These are phyloP conservation scores for Candida khao-thaluensis DNA, from an alignment of 805 yeast genomes.

Conservation along the genomic window DNA sequence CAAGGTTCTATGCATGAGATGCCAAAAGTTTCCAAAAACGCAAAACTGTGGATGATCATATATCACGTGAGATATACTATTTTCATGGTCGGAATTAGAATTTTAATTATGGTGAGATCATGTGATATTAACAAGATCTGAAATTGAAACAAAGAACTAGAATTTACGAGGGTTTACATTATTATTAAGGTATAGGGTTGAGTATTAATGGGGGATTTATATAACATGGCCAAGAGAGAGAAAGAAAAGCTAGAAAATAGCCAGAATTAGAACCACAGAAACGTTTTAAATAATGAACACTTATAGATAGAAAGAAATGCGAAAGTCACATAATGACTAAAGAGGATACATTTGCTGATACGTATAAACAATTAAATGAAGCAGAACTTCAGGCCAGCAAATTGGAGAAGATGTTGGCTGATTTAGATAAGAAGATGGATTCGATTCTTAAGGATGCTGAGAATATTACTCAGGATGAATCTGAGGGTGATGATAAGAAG, in stretches of 20 bases:
- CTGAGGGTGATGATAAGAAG: not conserved
- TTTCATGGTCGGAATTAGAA: not conserved
- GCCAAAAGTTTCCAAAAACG: not conserved
- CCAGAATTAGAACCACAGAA: too few species aligned
- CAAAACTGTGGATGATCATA: slow-evolving; percentile 3
- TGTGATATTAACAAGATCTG: too few species aligned
- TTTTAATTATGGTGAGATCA: too few species aligned
- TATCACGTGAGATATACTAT: not conserved
- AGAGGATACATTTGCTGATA: slow-evolving; percentile 41
- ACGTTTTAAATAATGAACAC: too few species aligned
- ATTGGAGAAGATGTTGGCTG: slow-evolving; percentile 64
- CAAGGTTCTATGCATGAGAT: not conserved
- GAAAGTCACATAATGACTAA: slow-evolving; percentile 11
- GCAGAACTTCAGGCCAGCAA: slow-evolving; percentile 65
- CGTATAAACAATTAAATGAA: slow-evolving; percentile 59
- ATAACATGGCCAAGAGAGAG: too few species aligned
- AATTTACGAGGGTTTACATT: too few species aligned
- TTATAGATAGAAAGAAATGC: too few species aligned
- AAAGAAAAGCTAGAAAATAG: too few species aligned
- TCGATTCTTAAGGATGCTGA: slow-evolving; percentile 51
- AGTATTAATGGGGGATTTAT: too few species aligned
- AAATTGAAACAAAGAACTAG: too few species aligned
- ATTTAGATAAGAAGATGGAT: slow-evolving; percentile 64
- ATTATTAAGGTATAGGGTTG: too few species aligned
- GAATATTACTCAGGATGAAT: slow-evolving; percentile 16